Evolutionary conservation across 345 rosid genomes (phyloP), one percentile per base, ranked within the genome.

Genomic region (Dipteronia dyeriana): DNA sequence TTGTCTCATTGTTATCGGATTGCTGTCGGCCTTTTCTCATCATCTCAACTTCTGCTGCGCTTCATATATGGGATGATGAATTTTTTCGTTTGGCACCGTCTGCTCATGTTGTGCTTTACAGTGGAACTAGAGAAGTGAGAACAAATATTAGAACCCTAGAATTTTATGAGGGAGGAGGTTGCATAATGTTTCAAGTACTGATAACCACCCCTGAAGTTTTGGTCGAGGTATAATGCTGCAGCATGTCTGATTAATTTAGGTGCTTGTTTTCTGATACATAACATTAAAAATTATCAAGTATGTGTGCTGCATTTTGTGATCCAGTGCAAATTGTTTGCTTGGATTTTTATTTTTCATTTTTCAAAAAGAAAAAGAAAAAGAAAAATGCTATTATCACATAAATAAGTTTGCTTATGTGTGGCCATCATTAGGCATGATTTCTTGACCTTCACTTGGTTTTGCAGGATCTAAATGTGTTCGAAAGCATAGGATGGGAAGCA

Each of bases 21-120:
- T 78, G 66, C 73, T 64, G 59, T 67, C 67, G 56, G 72, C 92
- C 92, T 43, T 82, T 87, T 78, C 89, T 89, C 23, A 74, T 89
- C 66, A 77, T 89, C 49, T 76, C 92, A 66, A 78, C 84, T 63
- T 71, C 90, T 63, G 19, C 75, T 77, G 73, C 72, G 26, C 84
- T 82, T 74, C 31, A 57, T 82, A 80, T 72, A 7, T 89, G 92
- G 92, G 91, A 87, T 66, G 85, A 81, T 47, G 85, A 79, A 76
- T 87, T 86, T 71, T 78, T 78, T 47, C 79, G 29, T 31, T 47
- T 86, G 39, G 85, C 86, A 31, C 86, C 87, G 49, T 83, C 83
- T 79, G 63, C 79, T 53, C 66, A 82, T 81, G 65, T 82, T 60
- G 91, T 89, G 71, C 82, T 83, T 79, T 89, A 87, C 78, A 49